A percentile compares a stretch with the other conserved stretches of the same genome.
Conservation (phyloP, 2,329 filamentous ascomycete species). For the Nannizziopsis arthrosporioides region DNA sequence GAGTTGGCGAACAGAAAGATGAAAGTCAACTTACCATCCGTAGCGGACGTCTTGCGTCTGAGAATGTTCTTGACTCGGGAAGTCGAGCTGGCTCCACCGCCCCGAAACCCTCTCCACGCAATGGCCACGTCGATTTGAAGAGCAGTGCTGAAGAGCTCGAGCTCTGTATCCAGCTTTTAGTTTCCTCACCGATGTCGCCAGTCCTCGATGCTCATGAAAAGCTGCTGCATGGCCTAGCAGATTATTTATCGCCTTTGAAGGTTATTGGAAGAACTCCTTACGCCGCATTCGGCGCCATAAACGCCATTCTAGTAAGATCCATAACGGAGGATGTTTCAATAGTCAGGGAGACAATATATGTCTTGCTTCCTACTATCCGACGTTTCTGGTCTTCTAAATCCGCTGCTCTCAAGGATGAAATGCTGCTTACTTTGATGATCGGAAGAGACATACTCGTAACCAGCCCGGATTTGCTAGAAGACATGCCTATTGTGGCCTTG, state of each 20-base stretch:
- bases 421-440: conserved; percentile 59
- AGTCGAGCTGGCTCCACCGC: conserved; percentile 24
- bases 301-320: conserved; percentile 53
- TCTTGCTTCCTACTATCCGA: conserved; percentile 58
- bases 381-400: conserved; percentile 68
- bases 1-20: conserved; percentile 19
- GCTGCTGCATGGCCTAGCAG: conserved; percentile 46
- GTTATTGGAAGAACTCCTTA: conserved; percentile 55
- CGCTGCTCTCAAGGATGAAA: conserved; percentile 58
- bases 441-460: conserved; percentile 49
- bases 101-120: conserved; percentile 19
- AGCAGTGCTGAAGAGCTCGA: conserved; percentile 45
- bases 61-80: conserved; percentile 21
- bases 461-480: conserved; percentile 23
- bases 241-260: conserved; percentile 50
- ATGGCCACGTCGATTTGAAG: conserved; percentile 14
- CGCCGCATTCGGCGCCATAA: conserved; percentile 63
- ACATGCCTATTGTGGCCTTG: conserved; percentile 38
- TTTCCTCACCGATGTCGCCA: conserved; percentile 57
- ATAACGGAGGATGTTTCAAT: conserved; percentile 57
- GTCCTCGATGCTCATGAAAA: conserved; percentile 45
- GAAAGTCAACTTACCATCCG: conserved; percentile 24
- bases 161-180: conserved; percentile 53
- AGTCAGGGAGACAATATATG: conserved; percentile 47
- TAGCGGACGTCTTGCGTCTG: conserved; percentile 20